Evolutionary conservation across 2,329 filamentous ascomycete genomes (phyloP).

Genomic region (Aspergillus chevalieri): DNA sequence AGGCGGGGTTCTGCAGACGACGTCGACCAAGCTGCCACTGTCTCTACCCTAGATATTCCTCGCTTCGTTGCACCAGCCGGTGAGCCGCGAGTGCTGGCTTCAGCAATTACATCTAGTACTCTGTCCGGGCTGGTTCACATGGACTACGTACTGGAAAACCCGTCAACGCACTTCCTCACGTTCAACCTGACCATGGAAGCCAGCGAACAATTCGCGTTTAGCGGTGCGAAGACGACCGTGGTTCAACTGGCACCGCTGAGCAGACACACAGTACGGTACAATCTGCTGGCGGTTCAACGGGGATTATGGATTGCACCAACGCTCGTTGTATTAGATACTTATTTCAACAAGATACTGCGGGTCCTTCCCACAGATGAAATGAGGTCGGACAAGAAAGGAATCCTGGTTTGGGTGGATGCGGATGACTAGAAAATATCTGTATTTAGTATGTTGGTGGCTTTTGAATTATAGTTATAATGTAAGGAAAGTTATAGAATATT

Average conservation of each 20-base stretch:
- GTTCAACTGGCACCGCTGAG: constrained; percentile 79
- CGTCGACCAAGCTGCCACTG: constrained; percentile 45
- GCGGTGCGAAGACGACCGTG: constrained; percentile 73
- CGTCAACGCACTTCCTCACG: constrained; percentile 87
- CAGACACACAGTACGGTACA: constrained; percentile 65
- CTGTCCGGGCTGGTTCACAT: constrained; percentile 40
- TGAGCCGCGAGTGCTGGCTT: constrained; percentile 75
- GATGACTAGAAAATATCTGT: constrained; percentile 21
- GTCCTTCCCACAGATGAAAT: constrained; percentile 72
- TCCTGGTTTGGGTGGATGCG: constrained; percentile 40
- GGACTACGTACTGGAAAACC: constrained; percentile 78
- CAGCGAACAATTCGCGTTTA: constrained; percentile 87
- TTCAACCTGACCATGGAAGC: constrained; percentile 91
- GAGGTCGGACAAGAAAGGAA: constrained; percentile 49
- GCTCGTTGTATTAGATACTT: constrained; percentile 75
- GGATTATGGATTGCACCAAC: constrained; percentile 61
- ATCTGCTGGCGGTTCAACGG: constrained; percentile 59
- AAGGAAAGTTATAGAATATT: neutral
- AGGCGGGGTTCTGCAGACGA: constrained; percentile 41
- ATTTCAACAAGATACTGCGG: constrained; percentile 84
- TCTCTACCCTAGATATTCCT: constrained; percentile 67
- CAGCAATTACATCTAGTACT: constrained; percentile 31
- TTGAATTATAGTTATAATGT: neutral
- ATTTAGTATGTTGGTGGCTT: neutral
- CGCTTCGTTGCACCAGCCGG: constrained; percentile 72